A percentile compares a stretch with the other conserved stretches of the same genome.
Evolutionary conservation across 495 filamentous ascomycete genomes (phyloP).

Genomic region (Lentithecium fluviatile): DNA sequence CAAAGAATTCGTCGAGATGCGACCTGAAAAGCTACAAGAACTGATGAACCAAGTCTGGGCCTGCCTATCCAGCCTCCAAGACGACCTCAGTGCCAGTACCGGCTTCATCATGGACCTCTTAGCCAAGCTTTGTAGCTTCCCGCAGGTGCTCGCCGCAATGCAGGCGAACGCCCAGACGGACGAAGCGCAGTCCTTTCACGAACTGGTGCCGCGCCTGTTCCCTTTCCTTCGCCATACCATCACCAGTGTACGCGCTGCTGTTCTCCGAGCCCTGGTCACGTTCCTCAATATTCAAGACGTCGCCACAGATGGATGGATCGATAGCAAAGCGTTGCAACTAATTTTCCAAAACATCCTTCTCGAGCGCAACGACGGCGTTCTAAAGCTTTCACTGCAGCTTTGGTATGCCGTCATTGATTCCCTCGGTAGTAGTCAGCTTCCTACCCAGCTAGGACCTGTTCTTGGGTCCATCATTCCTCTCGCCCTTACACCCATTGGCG

Average conservation of each 20-base stretch:
- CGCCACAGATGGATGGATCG: conserved; percentile 86
- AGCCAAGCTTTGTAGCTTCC: conserved; percentile 92
- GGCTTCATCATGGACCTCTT: conserved; percentile 97
- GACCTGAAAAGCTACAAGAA: conserved; percentile 68
- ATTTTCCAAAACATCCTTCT: conserved; percentile 94
- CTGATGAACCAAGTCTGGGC: conserved; percentile 97
- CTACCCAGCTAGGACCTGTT: conserved; percentile 56
- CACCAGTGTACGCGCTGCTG: conserved; percentile 88
- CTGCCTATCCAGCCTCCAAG: conserved; percentile 89
- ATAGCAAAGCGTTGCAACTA: conserved; percentile 81
- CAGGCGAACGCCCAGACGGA: conserved; percentile 81
- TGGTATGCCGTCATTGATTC: conserved; percentile 76
- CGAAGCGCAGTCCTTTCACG: conserved; percentile 80
- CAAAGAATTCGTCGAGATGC: conserved; percentile 83
- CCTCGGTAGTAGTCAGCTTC: conserved; percentile 45
- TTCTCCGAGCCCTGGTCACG: conserved; percentile 86
- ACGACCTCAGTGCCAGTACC: conserved; percentile 95
- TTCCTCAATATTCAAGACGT: conserved; percentile 83
- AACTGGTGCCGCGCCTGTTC: conserved; percentile 89
- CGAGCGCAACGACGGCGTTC: conserved; percentile 77
- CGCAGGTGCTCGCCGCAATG: conserved; percentile 90
- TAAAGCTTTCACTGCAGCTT: conserved; percentile 78
- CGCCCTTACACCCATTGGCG: conserved; percentile 84
- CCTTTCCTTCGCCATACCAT: conserved; percentile 97
- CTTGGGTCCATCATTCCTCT: conserved; percentile 74